Evolutionary conservation across 805 yeast genomes (phyloP), one percentile per base, ranked within the genome.

Genomic region (Komagataella phaffii): DNA sequence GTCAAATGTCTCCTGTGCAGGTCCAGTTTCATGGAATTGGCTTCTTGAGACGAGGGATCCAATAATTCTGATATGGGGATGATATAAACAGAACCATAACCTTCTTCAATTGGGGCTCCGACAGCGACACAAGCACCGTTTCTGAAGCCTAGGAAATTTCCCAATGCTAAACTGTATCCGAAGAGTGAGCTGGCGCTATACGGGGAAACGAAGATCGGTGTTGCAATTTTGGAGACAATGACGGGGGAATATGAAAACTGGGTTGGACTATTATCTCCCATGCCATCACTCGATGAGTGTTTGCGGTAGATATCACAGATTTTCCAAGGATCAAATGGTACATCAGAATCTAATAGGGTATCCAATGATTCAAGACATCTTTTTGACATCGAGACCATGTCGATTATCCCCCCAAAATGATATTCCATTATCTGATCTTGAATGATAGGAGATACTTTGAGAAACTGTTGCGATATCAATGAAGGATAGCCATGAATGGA

Each of bases 371-470:
- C 55, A 3, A 71, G 19, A 54, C 85, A 80, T 17, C 54, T 58
- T 12, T 61, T 55, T 0, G 70, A 63, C 1, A 79, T 66, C 44
- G 60, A 55, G 1, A 68, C 60, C 51, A 78, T 70, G 47, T 79
- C 83, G 30, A 69, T 66, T 7, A 77, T 50, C 0, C 85, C 85
- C 1, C 85, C 85, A 47, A 72, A 65, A 51, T 63, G 75, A 53
- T 80, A 80, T 23, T 64, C 65, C 45, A 76, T 79, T 17, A 79
- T 52, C 1, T 68, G 54, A 17, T 68, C 71, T 30, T 65, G 65
- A 17, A 76, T 57, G 7, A 75, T 54, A 0, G 83, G 82, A 0
- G 81, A 75, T 36, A 64, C 59, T 6, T 53, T 58, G 49, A 7
- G 51, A 17, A 3, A 50, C 17, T 10, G 54, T 55, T 6, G 53